Evolutionary conservation across 2,329 filamentous ascomycete genomes (phyloP).

Genomic region (Paracoccidioides brasiliensis): DNA sequence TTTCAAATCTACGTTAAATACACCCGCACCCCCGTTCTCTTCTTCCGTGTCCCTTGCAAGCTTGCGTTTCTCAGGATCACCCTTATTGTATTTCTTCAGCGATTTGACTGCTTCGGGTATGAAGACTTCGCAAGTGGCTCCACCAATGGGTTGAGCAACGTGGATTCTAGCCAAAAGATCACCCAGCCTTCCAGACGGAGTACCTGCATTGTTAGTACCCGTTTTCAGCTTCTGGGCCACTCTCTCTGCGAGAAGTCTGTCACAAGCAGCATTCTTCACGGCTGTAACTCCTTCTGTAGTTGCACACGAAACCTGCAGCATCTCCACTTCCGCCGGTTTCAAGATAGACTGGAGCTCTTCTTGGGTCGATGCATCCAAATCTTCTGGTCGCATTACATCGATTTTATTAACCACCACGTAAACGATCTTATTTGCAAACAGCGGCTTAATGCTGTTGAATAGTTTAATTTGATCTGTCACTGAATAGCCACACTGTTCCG

Average conservation of each 20-base stretch:
- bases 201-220: constrained; percentile 66
- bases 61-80: constrained; percentile 66
- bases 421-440: constrained; percentile 95
- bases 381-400: constrained; percentile 75
- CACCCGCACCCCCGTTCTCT: constrained; percentile 86
- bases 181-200: constrained; percentile 66
- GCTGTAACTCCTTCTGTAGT: constrained; percentile 88
- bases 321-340: constrained; percentile 78
- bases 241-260: constrained; percentile 80
- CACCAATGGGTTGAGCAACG: constrained; percentile 84
- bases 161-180: constrained; percentile 92
- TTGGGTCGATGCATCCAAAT: constrained; percentile 67
- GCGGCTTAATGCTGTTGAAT: constrained; percentile 90
- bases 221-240: constrained; percentile 91
- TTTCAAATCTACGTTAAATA: constrained; percentile 87
- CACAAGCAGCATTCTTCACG: constrained; percentile 89
- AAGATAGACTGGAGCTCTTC: constrained; percentile 65
- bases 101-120: constrained; percentile 76
- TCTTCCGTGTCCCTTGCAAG: constrained; percentile 80
- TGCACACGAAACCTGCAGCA: constrained; percentile 87
- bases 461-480: constrained; percentile 86
- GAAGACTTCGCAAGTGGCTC: constrained; percentile 63
- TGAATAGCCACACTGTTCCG: constrained; percentile 91
- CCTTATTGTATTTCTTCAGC: constrained; percentile 79
- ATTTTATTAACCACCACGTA: constrained; percentile 99